These are phyloP conservation scores for Podila horticola DNA, from an alignment of 192 early-diverging fungal genomes.

Conservation along the genomic window DNA sequence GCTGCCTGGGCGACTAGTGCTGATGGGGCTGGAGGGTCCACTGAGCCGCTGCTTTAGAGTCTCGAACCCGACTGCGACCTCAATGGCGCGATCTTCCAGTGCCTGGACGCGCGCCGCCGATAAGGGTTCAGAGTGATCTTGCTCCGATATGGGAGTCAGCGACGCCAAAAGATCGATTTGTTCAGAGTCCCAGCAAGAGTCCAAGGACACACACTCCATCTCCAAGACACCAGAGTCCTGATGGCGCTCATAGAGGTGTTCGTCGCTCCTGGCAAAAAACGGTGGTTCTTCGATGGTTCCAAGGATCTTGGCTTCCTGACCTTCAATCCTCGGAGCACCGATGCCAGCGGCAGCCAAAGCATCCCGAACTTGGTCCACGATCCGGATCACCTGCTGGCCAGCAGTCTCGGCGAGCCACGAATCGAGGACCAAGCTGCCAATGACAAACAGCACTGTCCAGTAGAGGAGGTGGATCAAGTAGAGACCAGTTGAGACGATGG, in stretches of 20 bases:
- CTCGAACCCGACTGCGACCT: conserved; percentile 38
- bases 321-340: background rate
- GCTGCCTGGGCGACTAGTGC: background rate
- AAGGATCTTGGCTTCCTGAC: background rate
- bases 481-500: conserved; percentile 30
- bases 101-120: conserved; percentile 1
- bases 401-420: conserved; percentile 57
- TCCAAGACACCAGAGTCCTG: background rate
- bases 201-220: too few relatives aligned
- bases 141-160: too few relatives aligned
- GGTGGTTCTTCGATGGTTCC: background rate
- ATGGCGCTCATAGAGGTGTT: background rate
- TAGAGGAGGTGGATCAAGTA: conserved; percentile 55
- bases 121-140: too few relatives aligned
- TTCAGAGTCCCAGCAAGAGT: too few relatives aligned
- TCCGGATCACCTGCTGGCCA: conserved; percentile 51
- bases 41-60: conserved; percentile 20
- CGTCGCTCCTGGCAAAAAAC: background rate
- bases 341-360: conserved; percentile 8
- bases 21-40: background rate
- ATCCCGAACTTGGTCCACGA: conserved; percentile 49
- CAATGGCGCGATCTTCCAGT: conserved; percentile 33
- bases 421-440: conserved; percentile 53
- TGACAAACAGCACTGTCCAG: conserved; percentile 55
- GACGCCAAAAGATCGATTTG: background rate